Percentiles rank a stretch among this genome's conserved stretches.
Evolutionary conservation across 352 stramenopile genomes (phyloP).

Genomic region (Ophiocytium majus): DNA sequence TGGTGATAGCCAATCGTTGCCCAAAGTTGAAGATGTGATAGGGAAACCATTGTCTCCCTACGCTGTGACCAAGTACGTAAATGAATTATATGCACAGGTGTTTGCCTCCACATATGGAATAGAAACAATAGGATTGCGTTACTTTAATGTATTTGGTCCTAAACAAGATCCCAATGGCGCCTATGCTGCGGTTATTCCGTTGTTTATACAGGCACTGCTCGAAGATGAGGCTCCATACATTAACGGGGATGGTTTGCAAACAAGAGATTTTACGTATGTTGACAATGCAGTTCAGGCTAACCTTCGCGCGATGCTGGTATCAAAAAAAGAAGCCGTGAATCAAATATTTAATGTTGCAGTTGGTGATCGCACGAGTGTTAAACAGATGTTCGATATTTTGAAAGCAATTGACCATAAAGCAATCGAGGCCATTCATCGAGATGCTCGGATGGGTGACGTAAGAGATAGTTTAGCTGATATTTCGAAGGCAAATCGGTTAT

Average conservation of each 20-base stretch:
- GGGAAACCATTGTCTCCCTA: neutral
- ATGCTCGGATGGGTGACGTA: neutral
- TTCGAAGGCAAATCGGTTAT: neutral
- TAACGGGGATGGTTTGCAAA: neutral
- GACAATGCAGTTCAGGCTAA: neutral
- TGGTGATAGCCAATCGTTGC: slow-evolving; percentile 9
- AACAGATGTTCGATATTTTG: neutral
- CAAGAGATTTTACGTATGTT: neutral
- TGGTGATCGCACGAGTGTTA: neutral
- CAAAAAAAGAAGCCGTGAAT: neutral
- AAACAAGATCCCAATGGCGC: slow-evolving; percentile 1
- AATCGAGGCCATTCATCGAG: neutral
- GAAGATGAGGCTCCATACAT: neutral
- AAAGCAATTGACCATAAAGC: neutral
- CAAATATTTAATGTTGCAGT: neutral
- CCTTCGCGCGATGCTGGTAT: neutral
- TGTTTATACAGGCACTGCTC: neutral
- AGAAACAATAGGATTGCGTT: neutral
- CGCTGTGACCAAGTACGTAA: slow-evolving; percentile 9
- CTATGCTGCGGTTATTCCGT: neutral
- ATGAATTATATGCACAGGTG: slow-evolving; percentile 11
- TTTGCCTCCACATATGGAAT: neutral
- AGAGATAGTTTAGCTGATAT: neutral
- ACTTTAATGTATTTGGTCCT: slow-evolving; percentile 3
- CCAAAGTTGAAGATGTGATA: neutral